phyloP scores from a whole-genome alignment of 441 rosid genomes.

The Bruguiera hainesii region DNA sequence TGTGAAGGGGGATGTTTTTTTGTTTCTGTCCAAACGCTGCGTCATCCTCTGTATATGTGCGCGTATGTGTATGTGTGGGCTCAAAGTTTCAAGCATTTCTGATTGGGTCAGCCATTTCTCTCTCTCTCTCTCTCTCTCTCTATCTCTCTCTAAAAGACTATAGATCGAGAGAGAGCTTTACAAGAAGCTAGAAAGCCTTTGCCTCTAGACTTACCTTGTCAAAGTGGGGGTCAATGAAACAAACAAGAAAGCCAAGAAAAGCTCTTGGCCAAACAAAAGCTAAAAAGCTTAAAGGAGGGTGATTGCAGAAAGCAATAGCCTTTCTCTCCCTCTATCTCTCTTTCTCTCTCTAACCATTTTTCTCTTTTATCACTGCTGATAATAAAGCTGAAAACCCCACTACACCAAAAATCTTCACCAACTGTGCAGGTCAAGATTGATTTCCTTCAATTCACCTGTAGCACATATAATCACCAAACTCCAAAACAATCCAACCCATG shows the following conservation, averaged over 20 bases:
- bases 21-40: slow-evolving; percentile 45
- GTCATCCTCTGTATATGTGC: background rate
- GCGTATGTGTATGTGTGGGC: slow-evolving; percentile 32
- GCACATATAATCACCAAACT: slow-evolving; percentile 22
- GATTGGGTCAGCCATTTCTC: slow-evolving; percentile 29
- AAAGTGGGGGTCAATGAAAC: slow-evolving; percentile 36
- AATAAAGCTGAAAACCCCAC: slow-evolving; percentile 69
- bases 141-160: background rate
- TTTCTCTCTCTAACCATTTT: slow-evolving; percentile 30
- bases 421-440: slow-evolving; percentile 28
- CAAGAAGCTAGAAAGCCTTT: slow-evolving; percentile 8
- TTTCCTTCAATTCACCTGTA: slow-evolving; percentile 30
- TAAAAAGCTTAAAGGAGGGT: slow-evolving; percentile 35
- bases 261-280: slow-evolving; percentile 23
- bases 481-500: slow-evolving; percentile 30
- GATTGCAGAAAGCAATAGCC: slow-evolving; percentile 66
- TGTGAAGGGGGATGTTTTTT: slow-evolving; percentile 46
- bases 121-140: slow-evolving; percentile 7
- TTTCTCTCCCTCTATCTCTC: slow-evolving; percentile 19
- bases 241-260: slow-evolving; percentile 7
- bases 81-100: slow-evolving; percentile 31
- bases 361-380: slow-evolving; percentile 11
- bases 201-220: slow-evolving; percentile 28
- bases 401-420: slow-evolving; percentile 29
- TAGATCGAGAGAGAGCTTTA: slow-evolving; percentile 22